Conservation (phyloP, 2,329 filamentous ascomycete genomes). For the Microsporum audouinii region DNA sequence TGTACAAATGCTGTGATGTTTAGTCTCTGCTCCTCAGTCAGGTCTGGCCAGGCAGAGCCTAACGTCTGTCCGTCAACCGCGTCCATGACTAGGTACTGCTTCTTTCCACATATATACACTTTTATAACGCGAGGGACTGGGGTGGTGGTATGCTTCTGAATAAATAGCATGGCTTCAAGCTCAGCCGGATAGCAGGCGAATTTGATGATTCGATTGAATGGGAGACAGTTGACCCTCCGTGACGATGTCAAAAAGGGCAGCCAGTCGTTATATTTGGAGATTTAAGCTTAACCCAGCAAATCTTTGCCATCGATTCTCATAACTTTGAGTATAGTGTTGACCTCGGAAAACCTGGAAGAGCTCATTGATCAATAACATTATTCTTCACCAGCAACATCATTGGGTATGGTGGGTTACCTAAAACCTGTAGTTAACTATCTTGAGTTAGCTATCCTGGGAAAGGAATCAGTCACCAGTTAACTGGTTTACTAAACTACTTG, state of each 20-base stretch:
- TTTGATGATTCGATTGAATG: conserved; percentile 1
- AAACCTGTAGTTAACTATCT: too few species aligned
- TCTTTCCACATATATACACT: conserved; percentile 4
- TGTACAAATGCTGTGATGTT: conserved; percentile 5
- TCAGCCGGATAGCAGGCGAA: background rate
- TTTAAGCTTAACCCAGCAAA: background rate
- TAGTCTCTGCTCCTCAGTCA: conserved; percentile 4
- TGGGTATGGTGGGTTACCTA: too few species aligned
- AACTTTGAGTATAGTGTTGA: background rate
- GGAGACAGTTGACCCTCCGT: background rate
- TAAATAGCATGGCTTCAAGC: conserved; percentile 6
- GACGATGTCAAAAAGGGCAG: background rate
- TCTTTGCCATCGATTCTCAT: background rate
- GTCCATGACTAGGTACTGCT: conserved; percentile 3
- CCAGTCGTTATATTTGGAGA: background rate
- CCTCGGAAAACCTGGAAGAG: too few species aligned
- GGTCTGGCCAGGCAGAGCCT: conserved; percentile 1
- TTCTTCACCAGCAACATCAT: too few species aligned
- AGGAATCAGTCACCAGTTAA: too few species aligned
- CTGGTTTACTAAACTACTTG: too few species aligned
- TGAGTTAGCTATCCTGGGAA: too few species aligned
- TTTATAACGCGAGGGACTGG: conserved; percentile 5
- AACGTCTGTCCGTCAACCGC: background rate
- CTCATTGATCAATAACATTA: too few species aligned
- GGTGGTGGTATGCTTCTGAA: conserved; percentile 7